Conservation (phyloP, 306 rosid species). For the Lagenaria siceraria region DNA sequence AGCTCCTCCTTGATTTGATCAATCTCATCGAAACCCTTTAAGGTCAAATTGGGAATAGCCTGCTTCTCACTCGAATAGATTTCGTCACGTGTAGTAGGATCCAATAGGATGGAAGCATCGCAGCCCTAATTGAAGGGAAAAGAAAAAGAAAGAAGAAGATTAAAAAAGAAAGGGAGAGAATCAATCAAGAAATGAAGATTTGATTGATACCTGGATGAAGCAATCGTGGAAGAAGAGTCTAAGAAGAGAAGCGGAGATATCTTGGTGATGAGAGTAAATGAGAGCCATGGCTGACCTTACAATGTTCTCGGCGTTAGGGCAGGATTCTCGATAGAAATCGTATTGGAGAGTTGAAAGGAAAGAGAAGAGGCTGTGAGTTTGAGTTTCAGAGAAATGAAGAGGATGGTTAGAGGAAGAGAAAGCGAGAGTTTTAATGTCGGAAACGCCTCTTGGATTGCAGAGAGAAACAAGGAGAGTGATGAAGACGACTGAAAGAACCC, state of each 20-base stretch:
- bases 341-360: slow-evolving; percentile 26
- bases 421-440: neutral
- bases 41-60: slow-evolving; percentile 58
- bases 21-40: slow-evolving; percentile 24
- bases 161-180: neutral
- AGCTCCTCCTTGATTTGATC: slow-evolving; percentile 28
- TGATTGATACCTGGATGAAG: slow-evolving; percentile 42
- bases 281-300: slow-evolving; percentile 37
- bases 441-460: neutral
- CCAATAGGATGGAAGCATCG: slow-evolving; percentile 36
- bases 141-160: neutral
- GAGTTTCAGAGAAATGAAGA: neutral
- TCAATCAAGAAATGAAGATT: neutral
- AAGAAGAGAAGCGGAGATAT: slow-evolving; percentile 48
- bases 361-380: neutral
- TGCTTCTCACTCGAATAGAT: slow-evolving; percentile 46
- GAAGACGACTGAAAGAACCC: neutral
- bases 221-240: slow-evolving; percentile 91
- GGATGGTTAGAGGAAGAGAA: neutral
- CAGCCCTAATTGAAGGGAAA: slow-evolving; percentile 23
- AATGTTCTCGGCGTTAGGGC: slow-evolving; percentile 52
- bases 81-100: slow-evolving; percentile 29
- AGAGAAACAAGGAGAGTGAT: neutral
- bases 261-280: slow-evolving; percentile 31
- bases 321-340: slow-evolving; percentile 42